Conservation (phyloP, 352 stramenopile genomes). For the Globisporangium camurandrum region DNA sequence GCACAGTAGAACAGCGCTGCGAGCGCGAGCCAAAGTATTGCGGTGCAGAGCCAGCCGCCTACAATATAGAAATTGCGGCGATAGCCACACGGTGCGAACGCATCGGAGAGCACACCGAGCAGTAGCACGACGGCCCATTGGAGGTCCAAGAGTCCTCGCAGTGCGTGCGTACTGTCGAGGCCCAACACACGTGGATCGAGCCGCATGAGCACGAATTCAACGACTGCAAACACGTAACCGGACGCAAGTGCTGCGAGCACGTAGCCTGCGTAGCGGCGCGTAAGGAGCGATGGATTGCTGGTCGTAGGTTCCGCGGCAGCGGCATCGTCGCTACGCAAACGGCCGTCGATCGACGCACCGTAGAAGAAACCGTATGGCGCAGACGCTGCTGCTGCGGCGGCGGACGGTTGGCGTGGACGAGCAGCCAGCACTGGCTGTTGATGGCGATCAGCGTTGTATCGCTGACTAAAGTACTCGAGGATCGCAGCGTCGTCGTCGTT, state of each 20-base stretch:
- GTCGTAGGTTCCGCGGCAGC: too few species aligned
- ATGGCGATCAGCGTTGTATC: too few species aligned
- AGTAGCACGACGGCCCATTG: slow-evolving; percentile 27
- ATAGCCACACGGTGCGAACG: slow-evolving; percentile 15
- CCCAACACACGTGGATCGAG: slow-evolving; percentile 3
- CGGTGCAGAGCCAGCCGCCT: background rate
- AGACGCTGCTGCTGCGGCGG: background rate
- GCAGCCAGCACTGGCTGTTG: background rate
- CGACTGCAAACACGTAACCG: background rate
- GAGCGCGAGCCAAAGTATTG: slow-evolving; percentile 6
- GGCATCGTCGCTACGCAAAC: background rate
- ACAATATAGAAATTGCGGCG: slow-evolving; percentile 5
- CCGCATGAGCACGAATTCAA: slow-evolving; percentile 4
- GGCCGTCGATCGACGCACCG: background rate
- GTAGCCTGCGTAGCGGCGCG: background rate
- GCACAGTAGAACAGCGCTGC: slow-evolving; percentile 19
- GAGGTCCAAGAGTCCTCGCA: slow-evolving; percentile 20
- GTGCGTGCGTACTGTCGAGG: slow-evolving; percentile 5
- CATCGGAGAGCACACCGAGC: slow-evolving; percentile 25
- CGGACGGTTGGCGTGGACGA: background rate
- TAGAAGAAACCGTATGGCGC: background rate
- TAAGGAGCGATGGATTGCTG: background rate
- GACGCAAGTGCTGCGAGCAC: background rate
- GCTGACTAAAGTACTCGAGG: slow-evolving; percentile 2
- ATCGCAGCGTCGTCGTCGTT: background rate